These are phyloP conservation scores for Suillus variegatus DNA, from an alignment of 768 basidiomycete genomes.

Conservation along the genomic window DNA sequence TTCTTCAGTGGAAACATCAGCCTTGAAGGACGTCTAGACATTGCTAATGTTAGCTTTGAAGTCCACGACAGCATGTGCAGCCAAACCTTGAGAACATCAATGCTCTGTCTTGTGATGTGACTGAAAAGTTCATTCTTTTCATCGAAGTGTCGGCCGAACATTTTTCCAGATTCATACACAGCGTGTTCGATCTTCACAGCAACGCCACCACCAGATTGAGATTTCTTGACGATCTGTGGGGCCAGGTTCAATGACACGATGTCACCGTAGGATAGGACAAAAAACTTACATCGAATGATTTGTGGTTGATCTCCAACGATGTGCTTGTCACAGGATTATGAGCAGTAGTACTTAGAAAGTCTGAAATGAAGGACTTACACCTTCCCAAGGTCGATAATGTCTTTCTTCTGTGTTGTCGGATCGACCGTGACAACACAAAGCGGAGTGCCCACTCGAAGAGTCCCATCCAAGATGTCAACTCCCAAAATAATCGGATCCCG, in stretches of 20 bases:
- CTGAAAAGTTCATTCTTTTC: slow-evolving; percentile 95
- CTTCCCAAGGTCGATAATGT: slow-evolving; percentile 90
- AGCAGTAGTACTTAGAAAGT: slow-evolving; percentile 9
- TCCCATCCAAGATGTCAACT: slow-evolving; percentile 94
- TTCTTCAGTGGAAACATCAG: slow-evolving; percentile 87
- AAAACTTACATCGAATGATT: slow-evolving; percentile 67
- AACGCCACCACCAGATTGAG: slow-evolving; percentile 93
- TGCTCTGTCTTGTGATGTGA: slow-evolving; percentile 87
- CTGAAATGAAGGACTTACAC: slow-evolving; percentile 57
- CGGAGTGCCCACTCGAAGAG: slow-evolving; percentile 89
- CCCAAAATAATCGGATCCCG: slow-evolving; percentile 97
- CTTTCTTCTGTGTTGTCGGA: slow-evolving; percentile 83
- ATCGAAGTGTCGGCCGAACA: slow-evolving; percentile 95
- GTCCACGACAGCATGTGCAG: background rate
- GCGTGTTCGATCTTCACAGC: slow-evolving; percentile 99
- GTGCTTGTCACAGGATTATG: slow-evolving; percentile 52
- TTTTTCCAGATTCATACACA: slow-evolving; percentile 91
- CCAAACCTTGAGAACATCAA: slow-evolving; percentile 89
- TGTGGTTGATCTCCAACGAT: slow-evolving; percentile 97
- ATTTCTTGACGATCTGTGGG: slow-evolving; percentile 82
- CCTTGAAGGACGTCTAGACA: slow-evolving; percentile 76
- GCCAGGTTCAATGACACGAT: background rate
- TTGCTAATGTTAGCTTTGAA: slow-evolving; percentile 11
- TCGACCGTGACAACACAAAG: slow-evolving; percentile 95
- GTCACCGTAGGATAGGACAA: background rate